Evolutionary conservation across 768 basidiomycete species (phyloP), one percentile per base, ranked within the genome.

Genomic region (Xerocomus brunneocitrinus): DNA sequence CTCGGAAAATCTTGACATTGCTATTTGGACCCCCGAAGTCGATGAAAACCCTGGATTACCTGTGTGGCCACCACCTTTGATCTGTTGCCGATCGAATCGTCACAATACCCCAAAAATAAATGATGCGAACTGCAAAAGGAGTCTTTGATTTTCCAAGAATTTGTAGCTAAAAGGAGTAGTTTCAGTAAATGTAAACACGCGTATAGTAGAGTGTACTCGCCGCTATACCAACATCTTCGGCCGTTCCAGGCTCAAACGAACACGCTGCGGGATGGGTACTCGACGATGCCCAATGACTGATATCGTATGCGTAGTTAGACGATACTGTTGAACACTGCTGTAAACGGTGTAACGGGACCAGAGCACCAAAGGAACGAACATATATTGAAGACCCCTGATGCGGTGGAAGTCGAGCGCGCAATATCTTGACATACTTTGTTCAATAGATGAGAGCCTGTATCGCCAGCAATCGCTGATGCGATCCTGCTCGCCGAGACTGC

Each of bases 11-110:
- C 72, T 67, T 14, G 58, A 58, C 80, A 84, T 79, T n/a, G 79
- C 62, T 22, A 84, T 82, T 5, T 79, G 79, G 5, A 85, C 75
- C 9, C 82, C 83, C 0, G 61, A 38, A 0, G 83, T 84, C 0
- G 83, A 85, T 0, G 81, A 81, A 57, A 83, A 82, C 0, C 77
- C 77, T 0, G 72, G 77, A 55, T 84, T 84, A 0, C 71, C 53
- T 0, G 76, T 49, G 58, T 85, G 84, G 0, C 84, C 82, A n/a
- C 82, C 81, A 19, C 81, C 76, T 64, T 83, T 84, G 28, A 85
- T 41, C 6, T 41, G 8, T 22, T 16, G 14, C 5, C 2, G 8
- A 34, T 34, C 12, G 25, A 14, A 31, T 8, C 10, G 0, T n/a
- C 12, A n/a, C 16, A 5, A 27, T 2, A 27, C 27, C 7, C 22